Evolutionary conservation across 306 rosid genomes (phyloP), one percentile per base, ranked within the genome.

Genomic region (Mimosa bimucronata): DNA sequence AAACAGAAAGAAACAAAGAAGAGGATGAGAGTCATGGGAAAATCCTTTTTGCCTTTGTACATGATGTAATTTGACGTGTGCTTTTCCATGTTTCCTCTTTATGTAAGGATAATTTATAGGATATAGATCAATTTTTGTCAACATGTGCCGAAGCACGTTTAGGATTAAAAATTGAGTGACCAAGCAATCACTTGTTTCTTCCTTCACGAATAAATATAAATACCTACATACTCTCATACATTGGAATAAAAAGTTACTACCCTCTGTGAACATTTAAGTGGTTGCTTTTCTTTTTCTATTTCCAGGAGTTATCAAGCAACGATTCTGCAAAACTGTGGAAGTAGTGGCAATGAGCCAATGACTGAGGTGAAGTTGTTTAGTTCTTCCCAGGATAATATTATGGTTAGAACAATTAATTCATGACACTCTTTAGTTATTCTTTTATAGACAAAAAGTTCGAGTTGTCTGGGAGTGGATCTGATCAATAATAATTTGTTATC

Each of bases 51-150:
- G 14, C 26, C 26, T 5, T 18, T 77, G 88, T 85, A 77, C 76
- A 77, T 77, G 15, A 66, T 77, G 77, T 73, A 77, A 23, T 73
- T 77, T 73, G 80, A 48, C 73, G 45, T 66, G 44, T 14, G 25
- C 1, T 53, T 23, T 53, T 34, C 26, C 67, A 28, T 48, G 7
- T 26, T 55, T 55, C 25, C 21, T 2, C 7, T 18, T 48, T 28
- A 46, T 72, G 30, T 29, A 1, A 9, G 38, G 23, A 8, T 25
- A 38, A 40, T 12, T 25, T 52, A 19, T 34, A 16, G 31, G 12
- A 19, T 40, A 8, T 53, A 23, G 41, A 15, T 11, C 10, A 41
- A 28, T 2, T 11, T 0, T 26, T 46, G 61, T 71, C 57, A 44
- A 21, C 11, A 21, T 26, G 4, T 5, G 1, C 38, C 5, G 1